phyloP scores from a whole-genome alignment of 805 yeast species.

The Nakazawaea wickerhamii region DNA sequence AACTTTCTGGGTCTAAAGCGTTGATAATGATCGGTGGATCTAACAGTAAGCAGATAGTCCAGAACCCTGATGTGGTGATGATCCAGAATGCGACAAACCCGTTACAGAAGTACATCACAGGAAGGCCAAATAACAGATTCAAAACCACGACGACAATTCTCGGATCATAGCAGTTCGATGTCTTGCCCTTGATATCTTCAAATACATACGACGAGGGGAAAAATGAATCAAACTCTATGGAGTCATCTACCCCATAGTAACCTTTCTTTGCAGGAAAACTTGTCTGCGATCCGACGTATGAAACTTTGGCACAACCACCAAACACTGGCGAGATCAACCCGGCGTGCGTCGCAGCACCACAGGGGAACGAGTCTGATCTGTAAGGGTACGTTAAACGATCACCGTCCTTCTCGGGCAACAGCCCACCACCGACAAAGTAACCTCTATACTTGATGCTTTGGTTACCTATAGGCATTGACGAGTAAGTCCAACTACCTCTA shows the following conservation, averaged over 20 bases:
- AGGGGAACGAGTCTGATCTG: conserved; percentile 83
- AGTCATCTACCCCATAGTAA: conserved; percentile 44
- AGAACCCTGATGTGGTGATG: conserved; percentile 59
- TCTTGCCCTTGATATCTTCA: conserved; percentile 22
- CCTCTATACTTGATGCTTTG: conserved; percentile 63
- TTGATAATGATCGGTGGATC: conserved; percentile 73
- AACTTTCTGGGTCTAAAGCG: conserved; percentile 44
- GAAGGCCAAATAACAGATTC: conserved; percentile 59
- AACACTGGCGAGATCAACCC: conserved; percentile 65
- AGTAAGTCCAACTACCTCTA: conserved; percentile 68
- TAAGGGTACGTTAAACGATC: conserved; percentile 50
- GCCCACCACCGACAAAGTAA: conserved; percentile 76
- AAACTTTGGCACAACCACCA: conserved; percentile 75
- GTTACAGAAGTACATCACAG: conserved; percentile 46
- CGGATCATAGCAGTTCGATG: conserved; percentile 64
- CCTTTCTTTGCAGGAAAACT: conserved; percentile 46
- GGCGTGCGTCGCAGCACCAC: conserved; percentile 87
- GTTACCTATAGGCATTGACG: conserved; percentile 70
- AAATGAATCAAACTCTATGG: conserved; percentile 58
- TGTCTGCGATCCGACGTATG: conserved; percentile 48
- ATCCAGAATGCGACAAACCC: conserved; percentile 58
- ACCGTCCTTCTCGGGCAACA: conserved; percentile 12
- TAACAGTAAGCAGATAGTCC: conserved; percentile 72
- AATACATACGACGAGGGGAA: conserved; percentile 74
- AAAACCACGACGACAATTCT: conserved; percentile 49